phyloP scores from a whole-genome alignment of 1,284 basidiomycete species.

The Heterobasidion occidentale region DNA sequence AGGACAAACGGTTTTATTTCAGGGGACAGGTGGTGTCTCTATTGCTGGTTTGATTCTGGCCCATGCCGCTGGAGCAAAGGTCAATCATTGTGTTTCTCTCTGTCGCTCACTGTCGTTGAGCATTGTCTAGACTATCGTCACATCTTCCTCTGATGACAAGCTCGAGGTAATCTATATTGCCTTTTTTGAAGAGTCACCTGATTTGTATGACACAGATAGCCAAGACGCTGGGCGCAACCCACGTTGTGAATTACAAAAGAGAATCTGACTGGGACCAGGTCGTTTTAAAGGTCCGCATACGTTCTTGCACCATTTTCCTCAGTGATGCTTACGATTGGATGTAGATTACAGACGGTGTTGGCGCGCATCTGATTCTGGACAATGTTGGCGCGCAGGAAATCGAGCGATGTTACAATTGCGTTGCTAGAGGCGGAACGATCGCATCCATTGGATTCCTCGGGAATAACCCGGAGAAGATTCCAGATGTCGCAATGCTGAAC shows the following conservation, averaged over 20 bases:
- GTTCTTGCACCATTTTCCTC: neutral
- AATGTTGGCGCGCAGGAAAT: conserved; percentile 16
- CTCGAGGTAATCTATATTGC: conserved; percentile 13
- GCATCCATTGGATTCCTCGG: conserved; percentile 17
- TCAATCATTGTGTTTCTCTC: conserved; percentile 10
- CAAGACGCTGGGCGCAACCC: conserved; percentile 25
- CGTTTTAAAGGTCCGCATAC: conserved; percentile 19
- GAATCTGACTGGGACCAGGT: conserved; percentile 21
- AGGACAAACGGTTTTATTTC: conserved; percentile 6
- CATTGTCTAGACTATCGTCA: conserved; percentile 23
- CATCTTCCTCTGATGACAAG: conserved; percentile 36
- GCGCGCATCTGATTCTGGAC: conserved; percentile 14
- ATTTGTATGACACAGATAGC: conserved; percentile 22
- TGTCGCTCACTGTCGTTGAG: neutral
- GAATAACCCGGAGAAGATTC: neutral
- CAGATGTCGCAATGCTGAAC: neutral
- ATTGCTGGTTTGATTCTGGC: conserved; percentile 12
- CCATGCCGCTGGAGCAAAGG: conserved; percentile 36
- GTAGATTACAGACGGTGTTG: conserved; percentile 12
- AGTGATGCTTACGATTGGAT: too few species aligned
- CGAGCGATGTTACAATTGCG: conserved; percentile 6
- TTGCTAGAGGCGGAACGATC: conserved; percentile 13
- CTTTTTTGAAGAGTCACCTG: conserved; percentile 46
- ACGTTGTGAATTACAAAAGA: conserved; percentile 28
- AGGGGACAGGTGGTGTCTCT: conserved; percentile 14